These are phyloP conservation scores for Vigna mungo DNA, from an alignment of 306 rosid species.

Conservation along the genomic window DNA sequence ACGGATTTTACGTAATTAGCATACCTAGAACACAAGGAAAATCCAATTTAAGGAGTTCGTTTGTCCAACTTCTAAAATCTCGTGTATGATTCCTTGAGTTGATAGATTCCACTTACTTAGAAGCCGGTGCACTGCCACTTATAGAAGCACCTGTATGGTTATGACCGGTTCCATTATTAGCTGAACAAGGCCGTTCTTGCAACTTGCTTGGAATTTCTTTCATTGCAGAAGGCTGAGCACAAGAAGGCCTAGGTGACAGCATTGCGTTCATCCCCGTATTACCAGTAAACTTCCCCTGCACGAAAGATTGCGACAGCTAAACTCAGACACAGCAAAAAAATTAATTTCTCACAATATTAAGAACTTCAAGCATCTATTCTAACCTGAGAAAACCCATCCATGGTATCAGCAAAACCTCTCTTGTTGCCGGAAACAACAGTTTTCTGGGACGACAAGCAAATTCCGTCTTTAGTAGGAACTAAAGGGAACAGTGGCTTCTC, in stretches of 20 bases:
- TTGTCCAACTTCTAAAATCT: not conserved
- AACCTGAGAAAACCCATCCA: constrained; percentile 77
- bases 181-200: constrained; percentile 71
- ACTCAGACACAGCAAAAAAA: constrained; percentile 44
- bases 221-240: constrained; percentile 54
- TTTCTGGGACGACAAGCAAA: constrained; percentile 59
- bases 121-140: constrained; percentile 72
- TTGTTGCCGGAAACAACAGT: constrained; percentile 80
- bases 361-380: constrained; percentile 45
- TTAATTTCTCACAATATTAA: constrained; percentile 45
- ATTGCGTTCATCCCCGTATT: constrained; percentile 60
- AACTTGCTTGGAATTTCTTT: constrained; percentile 68
- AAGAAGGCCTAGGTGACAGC: constrained; percentile 76
- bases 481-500: constrained; percentile 87
- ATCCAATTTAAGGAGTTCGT: not conserved
- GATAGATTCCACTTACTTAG: constrained; percentile 70
- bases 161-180: constrained; percentile 58
- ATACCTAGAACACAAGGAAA: not conserved
- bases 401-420: constrained; percentile 87
- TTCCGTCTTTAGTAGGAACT: constrained; percentile 85
- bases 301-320: constrained; percentile 47
- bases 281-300: constrained; percentile 75
- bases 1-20: constrained; percentile 17
- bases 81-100: not conserved
- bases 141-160: constrained; percentile 57